A percentile compares a stretch with the other conserved stretches of the same genome.
Conservation (phyloP, 805 yeast genomes). For the Saccharomyces paradoxus region DNA sequence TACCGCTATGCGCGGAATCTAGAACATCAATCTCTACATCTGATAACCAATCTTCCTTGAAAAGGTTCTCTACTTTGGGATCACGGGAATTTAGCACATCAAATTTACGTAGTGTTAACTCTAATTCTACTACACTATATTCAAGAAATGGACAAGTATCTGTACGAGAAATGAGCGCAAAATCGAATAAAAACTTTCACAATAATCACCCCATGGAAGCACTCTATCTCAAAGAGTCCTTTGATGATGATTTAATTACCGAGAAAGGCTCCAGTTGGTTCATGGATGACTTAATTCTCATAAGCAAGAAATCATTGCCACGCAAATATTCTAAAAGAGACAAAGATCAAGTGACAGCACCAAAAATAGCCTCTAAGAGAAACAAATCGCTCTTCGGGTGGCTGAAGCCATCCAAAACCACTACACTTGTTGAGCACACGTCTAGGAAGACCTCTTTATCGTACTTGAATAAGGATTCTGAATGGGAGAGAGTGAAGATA, state of each 20-base stretch:
- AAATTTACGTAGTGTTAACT: constrained; percentile 1
- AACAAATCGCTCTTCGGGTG: constrained; percentile 11
- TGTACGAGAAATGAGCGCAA: constrained; percentile 5
- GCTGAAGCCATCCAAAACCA: constrained; percentile 13
- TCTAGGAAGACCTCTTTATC: constrained; percentile 10
- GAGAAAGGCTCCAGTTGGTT: constrained; percentile 19
- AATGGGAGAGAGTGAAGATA: constrained; percentile 18
- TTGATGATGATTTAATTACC: constrained; percentile 14
- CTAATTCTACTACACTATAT: constrained; percentile 3
- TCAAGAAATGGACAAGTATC: constrained; percentile 3
- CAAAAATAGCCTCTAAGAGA: neutral
- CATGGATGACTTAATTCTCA: constrained; percentile 17
- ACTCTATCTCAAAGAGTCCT: constrained; percentile 19
- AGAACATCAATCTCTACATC: neutral
- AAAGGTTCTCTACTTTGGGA: neutral
- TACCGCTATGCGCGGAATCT: constrained; percentile 16
- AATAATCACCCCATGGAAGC: constrained; percentile 17
- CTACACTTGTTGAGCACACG: constrained; percentile 5
- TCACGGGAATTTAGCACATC: neutral
- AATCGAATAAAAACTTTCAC: constrained; percentile 23
- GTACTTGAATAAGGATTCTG: constrained; percentile 15
- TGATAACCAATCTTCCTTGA: neutral
- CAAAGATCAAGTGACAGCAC: neutral
- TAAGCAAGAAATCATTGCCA: constrained; percentile 3
- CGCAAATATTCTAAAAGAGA: neutral